Evolutionary conservation across 805 yeast species (phyloP).

Genomic region (Sugiyamaella chiloensis): DNA sequence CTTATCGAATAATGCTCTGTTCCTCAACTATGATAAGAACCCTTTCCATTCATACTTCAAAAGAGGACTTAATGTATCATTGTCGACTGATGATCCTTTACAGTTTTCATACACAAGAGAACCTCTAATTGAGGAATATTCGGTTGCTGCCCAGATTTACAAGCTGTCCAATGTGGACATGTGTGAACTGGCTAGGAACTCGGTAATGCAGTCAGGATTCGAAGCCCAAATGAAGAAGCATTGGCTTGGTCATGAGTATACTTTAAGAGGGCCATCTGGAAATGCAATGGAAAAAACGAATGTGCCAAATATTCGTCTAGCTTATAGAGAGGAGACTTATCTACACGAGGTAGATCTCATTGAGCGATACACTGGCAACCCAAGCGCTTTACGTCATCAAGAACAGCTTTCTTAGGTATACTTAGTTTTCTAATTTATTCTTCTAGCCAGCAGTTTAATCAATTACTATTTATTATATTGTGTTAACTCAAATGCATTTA

Average conservation of each 20-base stretch:
- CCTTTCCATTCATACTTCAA: slow-evolving; percentile 90
- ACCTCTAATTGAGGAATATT: slow-evolving; percentile 94
- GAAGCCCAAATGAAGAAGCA: slow-evolving; percentile 82
- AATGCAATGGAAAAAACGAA: slow-evolving; percentile 92
- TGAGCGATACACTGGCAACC: slow-evolving; percentile 28
- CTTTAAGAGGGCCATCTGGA: slow-evolving; percentile 61
- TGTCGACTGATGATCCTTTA: slow-evolving; percentile 96
- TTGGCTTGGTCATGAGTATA: slow-evolving; percentile 75
- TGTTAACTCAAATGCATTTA: no score
- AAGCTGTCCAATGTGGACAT: slow-evolving; percentile 91
- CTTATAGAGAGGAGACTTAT: slow-evolving; percentile 80
- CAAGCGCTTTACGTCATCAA: slow-evolving; percentile 7
- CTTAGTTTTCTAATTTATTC: no score
- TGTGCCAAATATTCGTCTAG: slow-evolving; percentile 85
- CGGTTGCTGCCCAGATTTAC: slow-evolving; percentile 97
- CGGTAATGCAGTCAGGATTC: slow-evolving; percentile 92
- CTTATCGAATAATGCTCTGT: slow-evolving; percentile 90
- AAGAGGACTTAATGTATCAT: slow-evolving; percentile 88
- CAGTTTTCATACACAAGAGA: slow-evolving; percentile 97
- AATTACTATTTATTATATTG: no score
- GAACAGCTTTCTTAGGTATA: background rate
- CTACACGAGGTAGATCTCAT: slow-evolving; percentile 58
- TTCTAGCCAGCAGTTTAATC: no score
- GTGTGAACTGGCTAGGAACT: slow-evolving; percentile 94
- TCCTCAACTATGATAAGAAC: slow-evolving; percentile 92